Evolutionary conservation across 106 monocot genomes (phyloP), one percentile per base, ranked within the genome.

Genomic region (Allium cepa): DNA sequence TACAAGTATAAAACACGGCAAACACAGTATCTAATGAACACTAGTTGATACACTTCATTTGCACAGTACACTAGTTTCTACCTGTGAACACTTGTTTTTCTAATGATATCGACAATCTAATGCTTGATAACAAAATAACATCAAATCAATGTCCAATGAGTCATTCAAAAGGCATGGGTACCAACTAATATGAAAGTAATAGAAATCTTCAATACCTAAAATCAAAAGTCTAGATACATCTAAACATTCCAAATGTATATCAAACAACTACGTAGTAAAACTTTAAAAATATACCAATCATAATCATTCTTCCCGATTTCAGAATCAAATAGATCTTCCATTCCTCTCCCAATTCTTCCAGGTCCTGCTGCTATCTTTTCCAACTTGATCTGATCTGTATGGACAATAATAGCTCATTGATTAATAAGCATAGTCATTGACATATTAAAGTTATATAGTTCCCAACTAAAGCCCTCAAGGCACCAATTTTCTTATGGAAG

Each of bases 271-370:
- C 16, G 9, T 62, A 5, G 10, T 10, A 62, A n/a, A 28, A 28
- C 13, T 46, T 63, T 14, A 46, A 47, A 8, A 63, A 45, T 46
- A 13, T 63, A 63, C 64, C 64, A 64, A 49, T 55, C 53, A 10
- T 64, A 64, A 17, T 64, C 64, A 49, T 64, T 15, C 64, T 64
- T 64, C 15, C 64, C 64, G 49, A 49, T 64, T 49, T 64, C 64
- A 11, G 64, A 28, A 49, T 64, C 64, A 2, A 64, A 46, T 49
- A 64, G 64, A 49, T 64, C 64, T 64, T 64, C 64, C 64, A 64
- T 64, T 18, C 64, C 64, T 18, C 11, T 64, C 16, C 64, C 64
- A 49, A 64, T 47, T 49, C 64, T 64, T 49, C 49, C 49, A 12
- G 47, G 4, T 49, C 64, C 64, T 5, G 49, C 64, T 8, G 64